Percentiles rank a stretch among this genome's conserved stretches.
phyloP scores from a whole-genome alignment of 1,284 basidiomycete genomes.

The Ceratobasidium sp. region DNA sequence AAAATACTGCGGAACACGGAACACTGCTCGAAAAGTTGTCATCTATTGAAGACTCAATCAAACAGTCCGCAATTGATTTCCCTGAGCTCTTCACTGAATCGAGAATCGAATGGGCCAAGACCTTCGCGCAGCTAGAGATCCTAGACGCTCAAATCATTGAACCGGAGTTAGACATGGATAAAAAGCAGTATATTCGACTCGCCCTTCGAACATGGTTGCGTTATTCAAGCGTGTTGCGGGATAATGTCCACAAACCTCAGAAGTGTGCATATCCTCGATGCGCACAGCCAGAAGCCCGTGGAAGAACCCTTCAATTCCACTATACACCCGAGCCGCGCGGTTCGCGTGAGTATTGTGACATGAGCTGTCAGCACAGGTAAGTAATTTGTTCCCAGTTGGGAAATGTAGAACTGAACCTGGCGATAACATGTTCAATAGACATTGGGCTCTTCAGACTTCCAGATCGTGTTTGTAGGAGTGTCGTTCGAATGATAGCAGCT shows the following conservation, averaged over 20 bases:
- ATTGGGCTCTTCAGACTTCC: no score
- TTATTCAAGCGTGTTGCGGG: not conserved
- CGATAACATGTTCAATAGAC: no score
- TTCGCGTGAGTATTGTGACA: no score
- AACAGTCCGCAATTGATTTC: not conserved
- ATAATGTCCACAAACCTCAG: not conserved
- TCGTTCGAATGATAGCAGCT: no score
- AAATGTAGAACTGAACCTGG: no score
- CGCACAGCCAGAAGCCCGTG: no score
- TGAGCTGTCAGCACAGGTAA: no score
- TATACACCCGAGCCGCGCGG: no score
- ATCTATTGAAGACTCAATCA: not conserved
- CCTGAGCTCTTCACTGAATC: not conserved
- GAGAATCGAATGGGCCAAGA: not conserved
- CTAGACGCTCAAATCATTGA: not conserved
- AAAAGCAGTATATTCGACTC: no score
- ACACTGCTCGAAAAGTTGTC: not conserved
- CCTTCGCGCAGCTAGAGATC: not conserved
- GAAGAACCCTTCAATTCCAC: no score
- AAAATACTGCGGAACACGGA: not conserved
- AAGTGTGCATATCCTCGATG: slow-evolving; percentile 6
- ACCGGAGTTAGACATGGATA: not conserved
- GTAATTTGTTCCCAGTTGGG: no score
- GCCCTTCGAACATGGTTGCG: not conserved
- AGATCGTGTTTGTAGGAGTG: no score